phyloP scores from a whole-genome alignment of 75 land plant genomes.

The Sequoiadendron giganteum region DNA sequence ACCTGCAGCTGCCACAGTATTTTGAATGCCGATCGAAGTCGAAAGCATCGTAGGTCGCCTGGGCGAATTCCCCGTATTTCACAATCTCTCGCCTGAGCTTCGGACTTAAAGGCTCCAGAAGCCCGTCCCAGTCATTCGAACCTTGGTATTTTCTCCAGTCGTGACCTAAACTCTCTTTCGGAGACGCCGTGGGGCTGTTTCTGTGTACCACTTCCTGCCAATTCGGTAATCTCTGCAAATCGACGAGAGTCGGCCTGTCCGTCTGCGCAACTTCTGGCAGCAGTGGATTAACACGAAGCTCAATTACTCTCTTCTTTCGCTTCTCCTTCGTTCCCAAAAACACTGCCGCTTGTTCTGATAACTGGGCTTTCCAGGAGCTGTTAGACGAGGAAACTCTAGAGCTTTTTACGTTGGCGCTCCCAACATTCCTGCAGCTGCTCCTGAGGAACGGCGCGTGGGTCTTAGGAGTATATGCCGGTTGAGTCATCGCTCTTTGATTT shows the following conservation, averaged over 20 bases:
- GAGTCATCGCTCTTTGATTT: no score
- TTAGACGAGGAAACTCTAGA: background rate
- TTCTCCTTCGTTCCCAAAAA: background rate
- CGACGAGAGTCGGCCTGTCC: background rate
- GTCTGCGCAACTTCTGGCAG: background rate
- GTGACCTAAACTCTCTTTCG: background rate
- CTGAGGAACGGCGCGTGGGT: no score
- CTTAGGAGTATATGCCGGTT: no score
- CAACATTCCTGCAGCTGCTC: no score
- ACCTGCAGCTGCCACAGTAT: slow-evolving; percentile 40
- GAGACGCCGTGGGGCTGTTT: background rate
- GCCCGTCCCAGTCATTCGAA: slow-evolving; percentile 56
- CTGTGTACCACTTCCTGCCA: no score
- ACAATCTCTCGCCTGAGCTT: slow-evolving; percentile 63
- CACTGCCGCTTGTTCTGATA: background rate
- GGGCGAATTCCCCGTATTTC: slow-evolving; percentile 68
- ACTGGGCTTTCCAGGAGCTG: background rate
- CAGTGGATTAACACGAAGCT: background rate
- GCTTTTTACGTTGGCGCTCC: no score
- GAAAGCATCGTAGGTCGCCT: no score
- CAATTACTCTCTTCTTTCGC: no score
- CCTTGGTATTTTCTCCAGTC: slow-evolving; percentile 72
- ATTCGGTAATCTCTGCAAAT: no score
- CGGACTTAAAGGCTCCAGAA: slow-evolving; percentile 66
- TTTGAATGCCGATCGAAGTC: no score